Percentiles rank a stretch among this genome's conserved stretches.
Conservation (phyloP, 225 moss, liverwort and hornwort species). For the Rhytidiadelphus loreus region DNA sequence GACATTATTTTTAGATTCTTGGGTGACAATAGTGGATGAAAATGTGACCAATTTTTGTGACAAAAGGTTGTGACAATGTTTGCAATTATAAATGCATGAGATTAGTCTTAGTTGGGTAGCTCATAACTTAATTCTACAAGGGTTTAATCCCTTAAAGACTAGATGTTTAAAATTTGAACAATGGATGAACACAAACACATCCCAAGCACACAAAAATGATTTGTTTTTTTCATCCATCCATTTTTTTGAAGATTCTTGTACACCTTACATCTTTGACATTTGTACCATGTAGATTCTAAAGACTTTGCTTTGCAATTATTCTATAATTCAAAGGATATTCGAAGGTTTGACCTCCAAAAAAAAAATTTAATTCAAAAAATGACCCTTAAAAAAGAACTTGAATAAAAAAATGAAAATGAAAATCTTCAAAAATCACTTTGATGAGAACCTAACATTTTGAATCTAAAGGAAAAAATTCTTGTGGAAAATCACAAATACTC, state of each 20-base stretch:
- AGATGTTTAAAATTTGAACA: not conserved
- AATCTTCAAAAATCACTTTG: fast-evolving
- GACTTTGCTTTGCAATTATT: not conserved
- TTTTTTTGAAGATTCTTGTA: not conserved
- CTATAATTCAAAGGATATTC: fast-evolving
- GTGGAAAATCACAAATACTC: not conserved
- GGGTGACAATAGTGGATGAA: not conserved
- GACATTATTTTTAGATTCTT: not conserved
- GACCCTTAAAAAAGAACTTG: not conserved
- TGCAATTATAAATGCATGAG: not conserved
- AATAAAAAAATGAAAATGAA: not conserved
- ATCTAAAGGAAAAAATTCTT: too few species aligned
- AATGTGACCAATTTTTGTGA: not conserved
- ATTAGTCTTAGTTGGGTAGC: not conserved
- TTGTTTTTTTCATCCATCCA: fast-evolving
- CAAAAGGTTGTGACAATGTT: not conserved
- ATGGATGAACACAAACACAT: not conserved
- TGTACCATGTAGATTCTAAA: not conserved
- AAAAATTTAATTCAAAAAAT: not conserved
- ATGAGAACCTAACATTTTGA: not conserved
- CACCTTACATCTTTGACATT: not conserved
- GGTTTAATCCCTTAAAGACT: fast-evolving
- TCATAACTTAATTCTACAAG: not conserved
- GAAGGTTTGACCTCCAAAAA: fast-evolving
- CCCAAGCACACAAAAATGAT: not conserved